These are phyloP conservation scores for Eimeria acervulina DNA, from an alignment of 169 alveolate species.

Conservation along the genomic window DNA sequence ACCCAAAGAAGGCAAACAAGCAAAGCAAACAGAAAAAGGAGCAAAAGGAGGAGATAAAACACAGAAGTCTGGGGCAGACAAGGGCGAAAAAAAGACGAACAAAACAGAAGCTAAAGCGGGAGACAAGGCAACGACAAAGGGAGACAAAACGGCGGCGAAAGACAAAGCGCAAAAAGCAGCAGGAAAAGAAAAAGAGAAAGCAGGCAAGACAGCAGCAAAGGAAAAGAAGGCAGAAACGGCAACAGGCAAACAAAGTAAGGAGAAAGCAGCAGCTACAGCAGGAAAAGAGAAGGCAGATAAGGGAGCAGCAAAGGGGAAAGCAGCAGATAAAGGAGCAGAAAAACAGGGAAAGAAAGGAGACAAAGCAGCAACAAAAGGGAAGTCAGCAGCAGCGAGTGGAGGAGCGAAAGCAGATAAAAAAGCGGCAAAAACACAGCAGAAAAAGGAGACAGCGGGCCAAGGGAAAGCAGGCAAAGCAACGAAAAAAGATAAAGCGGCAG, in stretches of 20 bases:
- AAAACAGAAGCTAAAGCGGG: not conserved
- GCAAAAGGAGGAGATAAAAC: not conserved
- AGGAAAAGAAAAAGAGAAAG: not conserved
- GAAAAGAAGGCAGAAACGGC: not conserved
- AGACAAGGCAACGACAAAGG: slow-evolving; percentile 24
- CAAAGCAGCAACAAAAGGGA: not conserved
- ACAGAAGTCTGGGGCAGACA: too few relatives aligned
- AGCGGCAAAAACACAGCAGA: not conserved
- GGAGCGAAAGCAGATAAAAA: not conserved
- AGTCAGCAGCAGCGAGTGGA: not conserved
- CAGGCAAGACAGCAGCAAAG: not conserved
- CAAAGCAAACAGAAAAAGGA: too few relatives aligned
- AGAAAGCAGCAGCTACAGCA: not conserved
- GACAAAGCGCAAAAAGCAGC: not conserved
- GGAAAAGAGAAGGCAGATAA: not conserved
- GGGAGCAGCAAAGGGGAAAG: not conserved
- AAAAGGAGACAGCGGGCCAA: not conserved
- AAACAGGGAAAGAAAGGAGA: not conserved
- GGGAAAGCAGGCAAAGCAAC: not conserved
- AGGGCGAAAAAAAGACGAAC: not conserved
- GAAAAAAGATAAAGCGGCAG: not conserved
- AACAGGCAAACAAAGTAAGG: not conserved
- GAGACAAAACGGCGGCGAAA: not conserved
- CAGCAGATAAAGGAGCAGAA: slow-evolving; percentile 18
- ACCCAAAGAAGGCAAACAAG: too few relatives aligned